Evolutionary conservation across 257 asterid species (phyloP).

Genomic region (Solanum pinnatisectum): DNA sequence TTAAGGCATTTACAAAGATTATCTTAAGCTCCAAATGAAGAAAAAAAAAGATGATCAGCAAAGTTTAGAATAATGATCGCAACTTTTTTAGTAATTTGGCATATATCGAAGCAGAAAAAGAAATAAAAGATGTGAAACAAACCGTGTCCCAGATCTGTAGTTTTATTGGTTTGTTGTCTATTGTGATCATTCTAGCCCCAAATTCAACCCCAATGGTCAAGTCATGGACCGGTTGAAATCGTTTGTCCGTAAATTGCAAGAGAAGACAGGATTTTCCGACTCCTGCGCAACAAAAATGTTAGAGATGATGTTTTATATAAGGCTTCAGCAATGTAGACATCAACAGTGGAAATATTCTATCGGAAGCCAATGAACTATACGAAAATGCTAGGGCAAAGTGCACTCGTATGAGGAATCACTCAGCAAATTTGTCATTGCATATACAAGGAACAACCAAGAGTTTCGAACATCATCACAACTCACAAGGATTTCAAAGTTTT

Average conservation of each 20-base stretch:
- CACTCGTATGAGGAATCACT: background rate
- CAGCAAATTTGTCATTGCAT: background rate
- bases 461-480: background rate
- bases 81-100: background rate
- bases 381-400: background rate
- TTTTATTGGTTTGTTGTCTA: conserved; percentile 63
- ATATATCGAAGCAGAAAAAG: background rate
- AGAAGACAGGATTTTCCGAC: conserved; percentile 86
- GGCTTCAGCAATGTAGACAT: background rate
- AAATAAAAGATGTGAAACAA: conserved; percentile 6
- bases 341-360: background rate
- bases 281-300: conserved; percentile 24
- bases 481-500: background rate
- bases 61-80: background rate
- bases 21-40: background rate
- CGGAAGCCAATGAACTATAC: background rate
- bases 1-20: background rate
- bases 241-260: conserved; percentile 67
- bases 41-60: background rate
- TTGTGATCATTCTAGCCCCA: conserved; percentile 67
- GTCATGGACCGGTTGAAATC: conserved; percentile 83
- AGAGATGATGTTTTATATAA: background rate
- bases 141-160: conserved; percentile 90
- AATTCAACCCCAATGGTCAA: conserved; percentile 74
- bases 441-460: background rate